Percentiles rank a stretch among this genome's conserved stretches.
Conservation (phyloP, 2,329 filamentous ascomycete genomes). For the Clonostachys rhizophaga region DNA sequence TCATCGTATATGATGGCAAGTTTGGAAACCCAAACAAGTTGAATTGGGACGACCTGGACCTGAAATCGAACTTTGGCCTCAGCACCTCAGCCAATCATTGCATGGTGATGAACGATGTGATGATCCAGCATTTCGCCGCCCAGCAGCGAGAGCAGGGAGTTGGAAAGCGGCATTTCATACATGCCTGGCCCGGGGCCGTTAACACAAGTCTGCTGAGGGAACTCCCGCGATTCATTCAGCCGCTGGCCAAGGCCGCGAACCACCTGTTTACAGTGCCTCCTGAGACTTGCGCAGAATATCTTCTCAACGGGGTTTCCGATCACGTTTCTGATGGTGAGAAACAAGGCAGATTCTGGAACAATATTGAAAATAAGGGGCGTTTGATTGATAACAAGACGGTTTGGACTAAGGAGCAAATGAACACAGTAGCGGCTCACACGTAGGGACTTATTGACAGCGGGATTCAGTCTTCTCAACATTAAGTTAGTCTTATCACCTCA, state of each 20-base stretch:
- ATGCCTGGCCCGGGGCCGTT: conserved; percentile 32
- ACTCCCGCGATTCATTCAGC: conserved; percentile 22
- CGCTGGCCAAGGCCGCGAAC: conserved; percentile 3
- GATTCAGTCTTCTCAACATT: background rate
- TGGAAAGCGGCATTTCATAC: conserved; percentile 24
- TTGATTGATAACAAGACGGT: conserved; percentile 13
- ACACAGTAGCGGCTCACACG: conserved; percentile 19
- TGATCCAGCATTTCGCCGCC: conserved; percentile 24
- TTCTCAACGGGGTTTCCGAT: conserved; percentile 12
- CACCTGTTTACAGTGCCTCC: conserved; percentile 13
- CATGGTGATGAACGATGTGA: conserved; percentile 28
- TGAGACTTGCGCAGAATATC: conserved; percentile 16
- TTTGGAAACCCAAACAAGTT: conserved; percentile 23
- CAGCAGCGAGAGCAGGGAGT: conserved; percentile 10
- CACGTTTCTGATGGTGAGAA: conserved; percentile 9
- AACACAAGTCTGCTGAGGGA: conserved; percentile 18
- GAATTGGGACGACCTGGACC: conserved; percentile 30
- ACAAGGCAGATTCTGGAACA: conserved; percentile 15
- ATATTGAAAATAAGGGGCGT: conserved; percentile 19
- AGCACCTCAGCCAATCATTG: conserved; percentile 26
- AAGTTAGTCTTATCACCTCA: too few species aligned
- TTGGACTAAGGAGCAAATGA: conserved; percentile 17
- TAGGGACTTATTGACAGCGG: conserved; percentile 19
- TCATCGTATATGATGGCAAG: conserved; percentile 27
- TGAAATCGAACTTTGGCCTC: conserved; percentile 24